Conservation (phyloP, 768 basidiomycete genomes). For the Boletus sensibilis region DNA sequence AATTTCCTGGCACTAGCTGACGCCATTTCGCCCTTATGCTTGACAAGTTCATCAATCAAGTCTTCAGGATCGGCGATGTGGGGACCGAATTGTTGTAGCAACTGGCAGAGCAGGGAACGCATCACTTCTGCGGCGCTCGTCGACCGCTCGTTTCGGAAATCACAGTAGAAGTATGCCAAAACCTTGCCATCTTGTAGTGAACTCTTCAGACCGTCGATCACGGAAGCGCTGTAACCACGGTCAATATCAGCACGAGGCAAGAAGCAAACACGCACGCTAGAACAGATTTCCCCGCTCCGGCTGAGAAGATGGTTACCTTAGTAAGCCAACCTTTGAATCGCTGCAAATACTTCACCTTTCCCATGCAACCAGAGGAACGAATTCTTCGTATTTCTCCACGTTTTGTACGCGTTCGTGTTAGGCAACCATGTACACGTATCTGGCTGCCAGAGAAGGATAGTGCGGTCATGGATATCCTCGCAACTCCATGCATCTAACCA, state of each 20-base stretch:
- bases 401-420: background rate
- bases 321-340: background rate
- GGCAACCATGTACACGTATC: conserved; percentile 16
- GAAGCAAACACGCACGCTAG: background rate
- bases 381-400: background rate
- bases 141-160: conserved; percentile 15
- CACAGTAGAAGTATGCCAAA: conserved; percentile 20
- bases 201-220: conserved; percentile 6
- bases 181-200: background rate
- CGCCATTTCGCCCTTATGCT: background rate
- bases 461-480: background rate
- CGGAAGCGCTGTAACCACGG: conserved; percentile 3
- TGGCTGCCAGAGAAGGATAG: background rate
- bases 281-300: conserved; percentile 18
- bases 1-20: background rate
- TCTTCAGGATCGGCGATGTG: background rate
- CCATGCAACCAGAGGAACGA: conserved; percentile 16
- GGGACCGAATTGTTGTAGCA: background rate
- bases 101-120: conserved; percentile 18
- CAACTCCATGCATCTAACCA: conserved; percentile 7
- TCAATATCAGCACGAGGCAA: background rate
- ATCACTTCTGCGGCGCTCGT: conserved; percentile 10
- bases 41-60: background rate
- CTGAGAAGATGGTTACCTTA: background rate
- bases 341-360: conserved; percentile 3